These are phyloP conservation scores for Prinsepia uniflora DNA, from an alignment of 306 rosid species.

Conservation along the genomic window DNA sequence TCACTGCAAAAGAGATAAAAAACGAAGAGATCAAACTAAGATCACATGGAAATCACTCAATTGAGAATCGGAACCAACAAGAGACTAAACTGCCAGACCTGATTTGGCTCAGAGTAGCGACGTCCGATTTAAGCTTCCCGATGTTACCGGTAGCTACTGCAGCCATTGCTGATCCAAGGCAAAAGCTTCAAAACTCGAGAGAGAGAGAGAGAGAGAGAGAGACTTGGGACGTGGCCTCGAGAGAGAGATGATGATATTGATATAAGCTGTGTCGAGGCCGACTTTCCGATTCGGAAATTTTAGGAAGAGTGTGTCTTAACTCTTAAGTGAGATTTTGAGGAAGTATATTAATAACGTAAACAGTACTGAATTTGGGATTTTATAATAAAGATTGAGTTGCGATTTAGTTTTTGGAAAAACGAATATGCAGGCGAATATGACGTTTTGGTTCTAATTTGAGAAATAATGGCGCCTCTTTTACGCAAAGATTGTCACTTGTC, in stretches of 20 bases:
- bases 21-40: constrained; percentile 23
- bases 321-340: neutral
- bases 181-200: constrained; percentile 22
- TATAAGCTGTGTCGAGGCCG: neutral
- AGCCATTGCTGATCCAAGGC: constrained; percentile 44
- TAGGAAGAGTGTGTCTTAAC: neutral
- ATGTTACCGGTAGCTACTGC: constrained; percentile 43
- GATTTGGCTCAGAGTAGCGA: constrained; percentile 68
- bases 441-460: constrained; percentile 17
- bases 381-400: too few species aligned
- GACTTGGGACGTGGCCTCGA: neutral
- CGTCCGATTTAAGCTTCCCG: constrained; percentile 58
- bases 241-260: neutral
- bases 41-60: neutral
- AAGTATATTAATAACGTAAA: neutral
- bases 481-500: constrained; percentile 26
- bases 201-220: constrained; percentile 8
- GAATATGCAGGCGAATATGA: constrained; percentile 41
- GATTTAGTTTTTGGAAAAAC: neutral
- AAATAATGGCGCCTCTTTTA: constrained; percentile 43
- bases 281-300: neutral
- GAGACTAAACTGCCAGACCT: constrained; percentile 39
- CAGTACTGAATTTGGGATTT: neutral
- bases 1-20: constrained; percentile 38
- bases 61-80: neutral